phyloP scores from a whole-genome alignment of 768 basidiomycete species.

The Rubroboletus satanas region DNA sequence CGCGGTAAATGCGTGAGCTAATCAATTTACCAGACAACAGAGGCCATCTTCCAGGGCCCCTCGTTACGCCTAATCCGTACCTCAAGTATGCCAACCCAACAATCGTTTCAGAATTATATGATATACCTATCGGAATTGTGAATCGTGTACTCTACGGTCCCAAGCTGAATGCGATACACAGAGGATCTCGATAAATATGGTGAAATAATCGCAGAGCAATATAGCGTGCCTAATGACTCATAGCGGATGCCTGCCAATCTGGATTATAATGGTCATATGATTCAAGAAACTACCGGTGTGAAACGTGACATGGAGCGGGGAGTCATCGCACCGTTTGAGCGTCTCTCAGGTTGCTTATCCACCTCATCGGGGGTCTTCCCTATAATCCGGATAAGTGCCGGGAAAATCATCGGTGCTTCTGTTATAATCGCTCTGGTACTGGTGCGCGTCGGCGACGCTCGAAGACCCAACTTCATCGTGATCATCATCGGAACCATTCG shows the following conservation, averaged over 20 bases:
- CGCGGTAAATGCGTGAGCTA: conserved; percentile 5
- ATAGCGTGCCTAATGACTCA: not conserved
- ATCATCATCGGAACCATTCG: conserved; percentile 29
- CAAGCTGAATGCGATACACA: conserved; percentile 15
- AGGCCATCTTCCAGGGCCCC: conserved; percentile 44
- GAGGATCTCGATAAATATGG: conserved; percentile 18
- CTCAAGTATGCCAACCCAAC: conserved; percentile 42
- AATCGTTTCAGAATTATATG: conserved; percentile 65
- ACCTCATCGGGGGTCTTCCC: not conserved
- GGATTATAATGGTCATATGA: conserved; percentile 14
- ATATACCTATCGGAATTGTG: conserved; percentile 78
- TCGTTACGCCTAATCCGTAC: conserved; percentile 41
- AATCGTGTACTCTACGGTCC: conserved; percentile 65
- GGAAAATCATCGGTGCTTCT: conserved; percentile 10
- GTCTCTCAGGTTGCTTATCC: not conserved
- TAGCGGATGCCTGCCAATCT: not conserved
- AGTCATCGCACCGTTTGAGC: not conserved
- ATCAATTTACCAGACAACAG: conserved; percentile 47
- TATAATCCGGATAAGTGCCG: conserved; percentile 14
- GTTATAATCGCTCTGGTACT: conserved; percentile 28
- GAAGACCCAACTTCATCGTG: conserved; percentile 36
- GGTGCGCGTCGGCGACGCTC: conserved; percentile 27
- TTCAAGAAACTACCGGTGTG: conserved; percentile 13
- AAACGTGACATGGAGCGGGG: not conserved
- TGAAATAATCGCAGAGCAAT: conserved; percentile 9